Evolutionary conservation across 495 filamentous ascomycete species (phyloP).

Genomic region (Penicillium desertorum): DNA sequence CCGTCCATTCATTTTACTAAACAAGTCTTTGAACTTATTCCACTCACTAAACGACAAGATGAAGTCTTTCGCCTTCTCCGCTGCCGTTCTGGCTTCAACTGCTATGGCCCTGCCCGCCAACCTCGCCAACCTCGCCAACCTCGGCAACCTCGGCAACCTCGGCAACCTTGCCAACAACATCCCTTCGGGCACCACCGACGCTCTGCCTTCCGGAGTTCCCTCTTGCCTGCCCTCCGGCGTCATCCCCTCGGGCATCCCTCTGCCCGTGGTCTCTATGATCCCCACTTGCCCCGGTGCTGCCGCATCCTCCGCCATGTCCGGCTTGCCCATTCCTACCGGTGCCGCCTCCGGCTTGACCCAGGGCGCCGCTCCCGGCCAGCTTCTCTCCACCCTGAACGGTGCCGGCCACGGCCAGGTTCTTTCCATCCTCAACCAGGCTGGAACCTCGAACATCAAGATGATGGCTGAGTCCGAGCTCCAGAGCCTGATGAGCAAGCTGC

Average conservation of each 20-base stretch:
- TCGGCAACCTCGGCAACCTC: too few species aligned
- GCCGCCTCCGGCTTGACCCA: not conserved
- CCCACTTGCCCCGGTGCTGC: conserved; percentile 13
- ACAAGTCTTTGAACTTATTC: conserved; percentile 17
- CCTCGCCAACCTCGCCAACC: not conserved
- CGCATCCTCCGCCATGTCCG: conserved; percentile 3
- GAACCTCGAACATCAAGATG: conserved; percentile 17
- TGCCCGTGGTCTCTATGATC: conserved; percentile 13
- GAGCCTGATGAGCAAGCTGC: conserved; percentile 18
- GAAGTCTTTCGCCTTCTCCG: conserved; percentile 27
- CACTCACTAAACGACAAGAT: conserved; percentile 27
- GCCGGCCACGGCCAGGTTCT: conserved; percentile 12
- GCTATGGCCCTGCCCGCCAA: conserved; percentile 26
- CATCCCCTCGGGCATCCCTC: conserved; percentile 14
- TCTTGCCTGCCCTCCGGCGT: conserved; percentile 21
- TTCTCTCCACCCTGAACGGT: conserved; percentile 22
- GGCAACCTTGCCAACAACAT: conserved; percentile 4
- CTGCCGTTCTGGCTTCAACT: conserved; percentile 28
- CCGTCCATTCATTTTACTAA: conserved; percentile 30
- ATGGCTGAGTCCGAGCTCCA: conserved; percentile 24
- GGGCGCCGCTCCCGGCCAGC: not conserved
- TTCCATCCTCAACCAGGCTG: conserved; percentile 23
- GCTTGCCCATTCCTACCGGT: conserved; percentile 9
- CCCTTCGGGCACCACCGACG: conserved; percentile 1
- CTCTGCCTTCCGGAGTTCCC: conserved; percentile 18